Evolutionary conservation across 116 monocot species (phyloP), one percentile per base, ranked within the genome.

Genomic region (Iris pallida): DNA sequence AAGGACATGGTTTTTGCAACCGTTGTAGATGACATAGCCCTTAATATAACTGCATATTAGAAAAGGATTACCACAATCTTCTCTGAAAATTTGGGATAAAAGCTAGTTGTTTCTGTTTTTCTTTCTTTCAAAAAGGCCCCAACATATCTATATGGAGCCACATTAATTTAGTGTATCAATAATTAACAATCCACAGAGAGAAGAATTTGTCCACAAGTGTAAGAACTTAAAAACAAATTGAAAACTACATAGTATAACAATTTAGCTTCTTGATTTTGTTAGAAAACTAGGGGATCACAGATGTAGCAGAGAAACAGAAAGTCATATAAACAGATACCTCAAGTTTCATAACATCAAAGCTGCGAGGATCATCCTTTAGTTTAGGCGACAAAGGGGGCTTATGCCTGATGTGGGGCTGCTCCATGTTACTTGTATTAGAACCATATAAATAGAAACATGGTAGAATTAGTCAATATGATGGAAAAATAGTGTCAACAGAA

Each of bases 391-490:
- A 17, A 7, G 17, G 30, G 14, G 53, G 61, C 9, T 40, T 40
- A 3, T 16, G 53, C 20, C 15, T n/a, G 51, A 16, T 45, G 49
- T 52, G 49, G 9, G 49, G 41, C 12, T 30, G n/a, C 12, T 30
- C 41, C 16, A 51, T 4, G 53, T 42, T 41, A 61, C 40, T 61
- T 59, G 53, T 61, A 30, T 5, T 16, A 46, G 71, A 44, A 49
- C 61, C 71, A 40, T 71, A 48, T 65, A 18, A 18, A 51, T 65
- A 12, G 1, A 20, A 18, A 51, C 48, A 49, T n/a, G 15, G 15
- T 15, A 61, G n/a, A 71, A 48, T 48, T 46, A 61, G 51, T 7
- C 14, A 59, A 47, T 20, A 70, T 16, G 6, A 66, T 49, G 11
- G 41, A 60, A 30, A 60, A 11, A 60, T n/a, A n/a, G n/a, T 13